These are phyloP conservation scores for Tulasnella sp. DNA, from an alignment of 768 basidiomycete species.

Conservation along the genomic window DNA sequence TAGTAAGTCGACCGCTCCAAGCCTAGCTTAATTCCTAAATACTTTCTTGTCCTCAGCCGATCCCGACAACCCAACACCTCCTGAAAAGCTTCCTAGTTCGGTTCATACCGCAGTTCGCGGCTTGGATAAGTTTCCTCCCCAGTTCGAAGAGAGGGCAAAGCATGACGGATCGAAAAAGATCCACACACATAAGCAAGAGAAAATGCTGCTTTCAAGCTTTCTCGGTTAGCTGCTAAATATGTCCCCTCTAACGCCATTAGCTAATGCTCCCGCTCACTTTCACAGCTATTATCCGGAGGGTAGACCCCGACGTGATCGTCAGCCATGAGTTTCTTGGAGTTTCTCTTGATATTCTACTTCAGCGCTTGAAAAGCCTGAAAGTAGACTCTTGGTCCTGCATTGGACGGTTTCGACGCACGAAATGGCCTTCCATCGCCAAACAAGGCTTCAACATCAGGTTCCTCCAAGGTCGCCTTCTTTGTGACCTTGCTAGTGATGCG, in stretches of 20 bases:
- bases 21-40: background rate
- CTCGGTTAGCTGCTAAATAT: constrained; percentile 36
- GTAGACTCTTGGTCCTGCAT: constrained; percentile 90
- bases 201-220: constrained; percentile 71
- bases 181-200: constrained; percentile 66
- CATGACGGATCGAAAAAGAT: constrained; percentile 46
- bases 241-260: background rate
- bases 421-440: constrained; percentile 69
- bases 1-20: constrained; percentile 30
- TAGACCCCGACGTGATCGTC: constrained; percentile 89
- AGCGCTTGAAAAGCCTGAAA: constrained; percentile 83
- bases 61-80: constrained; percentile 86
- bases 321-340: constrained; percentile 91
- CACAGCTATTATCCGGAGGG: constrained; percentile 61
- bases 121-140: constrained; percentile 71
- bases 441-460: constrained; percentile 79
- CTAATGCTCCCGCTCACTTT: background rate
- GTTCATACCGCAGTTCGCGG: constrained; percentile 87
- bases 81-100: constrained; percentile 69
- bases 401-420: constrained; percentile 75
- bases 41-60: constrained; percentile 43
- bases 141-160: constrained; percentile 63
- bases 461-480: constrained; percentile 73
- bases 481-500: constrained; percentile 89
- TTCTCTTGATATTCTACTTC: constrained; percentile 79